A percentile compares a stretch with the other conserved stretches of the same genome.
Evolutionary conservation across 1,284 basidiomycete genomes (phyloP).

Genomic region (Ceratobasidium sp.): DNA sequence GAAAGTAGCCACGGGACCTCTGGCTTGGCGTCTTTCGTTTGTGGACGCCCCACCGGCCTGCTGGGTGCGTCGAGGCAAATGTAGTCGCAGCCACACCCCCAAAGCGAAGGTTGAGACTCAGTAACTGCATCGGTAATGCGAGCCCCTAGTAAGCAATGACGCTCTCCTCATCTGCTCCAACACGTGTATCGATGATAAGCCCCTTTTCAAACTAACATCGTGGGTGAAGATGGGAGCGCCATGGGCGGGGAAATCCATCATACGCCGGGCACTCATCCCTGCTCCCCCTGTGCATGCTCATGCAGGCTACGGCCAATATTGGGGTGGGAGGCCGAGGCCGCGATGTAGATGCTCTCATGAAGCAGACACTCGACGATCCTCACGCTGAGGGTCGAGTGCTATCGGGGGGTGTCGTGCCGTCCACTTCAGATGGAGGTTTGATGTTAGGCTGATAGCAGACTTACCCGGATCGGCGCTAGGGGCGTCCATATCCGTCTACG

Average conservation of each 20-base stretch:
- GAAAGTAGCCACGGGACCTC: no score
- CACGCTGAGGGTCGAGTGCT: constrained; percentile 17
- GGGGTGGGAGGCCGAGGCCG: not conserved
- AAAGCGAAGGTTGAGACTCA: no score
- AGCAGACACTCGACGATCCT: not conserved
- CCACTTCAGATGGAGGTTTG: constrained; percentile 1
- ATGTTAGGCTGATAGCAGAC: not conserved
- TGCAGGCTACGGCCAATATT: not conserved
- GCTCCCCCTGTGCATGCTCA: no score
- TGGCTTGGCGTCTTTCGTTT: not conserved
- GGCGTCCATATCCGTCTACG: not conserved
- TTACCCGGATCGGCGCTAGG: not conserved
- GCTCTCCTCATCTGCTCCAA: not conserved
- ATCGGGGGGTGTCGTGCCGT: not conserved
- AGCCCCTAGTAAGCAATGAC: no score
- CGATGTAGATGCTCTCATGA: not conserved
- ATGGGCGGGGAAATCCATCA: not conserved
- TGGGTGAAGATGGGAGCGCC: not conserved
- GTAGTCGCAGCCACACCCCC: no score
- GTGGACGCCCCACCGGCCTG: not conserved
- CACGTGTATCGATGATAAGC: constrained; percentile 39
- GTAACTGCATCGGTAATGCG: no score
- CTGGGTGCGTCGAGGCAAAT: not conserved
- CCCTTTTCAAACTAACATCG: constrained; percentile 5
- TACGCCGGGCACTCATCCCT: no score